phyloP scores from a whole-genome alignment of 1,284 basidiomycete species.

The Porodaedalea pini region DNA sequence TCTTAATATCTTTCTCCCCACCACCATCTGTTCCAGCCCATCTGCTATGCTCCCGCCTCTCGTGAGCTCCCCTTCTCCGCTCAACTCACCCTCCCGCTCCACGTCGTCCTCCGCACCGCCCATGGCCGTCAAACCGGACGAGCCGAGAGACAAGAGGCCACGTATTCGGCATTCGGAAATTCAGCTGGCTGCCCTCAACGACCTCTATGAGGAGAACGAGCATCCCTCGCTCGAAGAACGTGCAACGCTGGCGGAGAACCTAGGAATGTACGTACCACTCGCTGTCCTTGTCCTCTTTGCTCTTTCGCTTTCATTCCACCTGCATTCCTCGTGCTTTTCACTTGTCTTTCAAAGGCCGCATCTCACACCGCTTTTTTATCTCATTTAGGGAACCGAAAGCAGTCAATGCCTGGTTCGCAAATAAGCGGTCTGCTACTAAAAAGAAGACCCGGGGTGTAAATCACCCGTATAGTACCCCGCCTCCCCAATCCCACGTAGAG shows the following conservation, averaged over 20 bases:
- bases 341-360: constrained; percentile 10
- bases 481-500: constrained; percentile 34
- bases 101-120: constrained; percentile 30
- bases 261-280: constrained; percentile 62
- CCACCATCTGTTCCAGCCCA: constrained; percentile 25
- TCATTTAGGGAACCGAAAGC: constrained; percentile 69
- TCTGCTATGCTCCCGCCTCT: constrained; percentile 24
- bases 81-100: constrained; percentile 25
- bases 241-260: constrained; percentile 58
- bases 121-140: constrained; percentile 25
- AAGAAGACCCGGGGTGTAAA: constrained; percentile 50
- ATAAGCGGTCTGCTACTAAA: constrained; percentile 77
- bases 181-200: constrained; percentile 70
- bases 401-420: constrained; percentile 81
- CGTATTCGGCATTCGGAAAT: constrained; percentile 67
- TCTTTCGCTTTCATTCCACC: constrained; percentile 18
- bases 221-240: constrained; percentile 70
- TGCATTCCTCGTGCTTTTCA: constrained; percentile 22
- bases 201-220: constrained; percentile 69
- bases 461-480: constrained; percentile 26
- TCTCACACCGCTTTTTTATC: constrained; percentile 21
- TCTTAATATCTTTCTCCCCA: constrained; percentile 24
- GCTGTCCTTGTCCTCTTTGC: constrained; percentile 23
- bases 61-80: constrained; percentile 25
- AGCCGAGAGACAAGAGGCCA: constrained; percentile 56